These are phyloP conservation scores for Haplographium delicatum DNA, from an alignment of 495 filamentous ascomycete genomes.

Conservation along the genomic window DNA sequence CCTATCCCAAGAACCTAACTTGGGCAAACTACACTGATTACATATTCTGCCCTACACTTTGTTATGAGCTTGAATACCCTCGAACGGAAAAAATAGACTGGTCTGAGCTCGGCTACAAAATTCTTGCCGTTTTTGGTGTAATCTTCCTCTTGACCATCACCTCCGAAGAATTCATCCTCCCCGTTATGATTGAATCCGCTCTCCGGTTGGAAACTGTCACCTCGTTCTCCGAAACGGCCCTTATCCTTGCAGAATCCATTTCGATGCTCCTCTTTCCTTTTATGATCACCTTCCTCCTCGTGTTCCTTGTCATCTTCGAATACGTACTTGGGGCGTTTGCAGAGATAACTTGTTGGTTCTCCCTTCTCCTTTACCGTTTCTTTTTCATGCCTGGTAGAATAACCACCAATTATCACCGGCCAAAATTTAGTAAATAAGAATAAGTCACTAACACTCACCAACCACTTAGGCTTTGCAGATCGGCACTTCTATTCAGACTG, in stretches of 20 bases:
- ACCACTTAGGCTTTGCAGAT: constrained; percentile 61
- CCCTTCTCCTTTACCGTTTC: no score
- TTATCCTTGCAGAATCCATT: constrained; percentile 89
- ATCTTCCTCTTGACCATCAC: constrained; percentile 90
- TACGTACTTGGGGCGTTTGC: constrained; percentile 93
- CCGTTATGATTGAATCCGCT: constrained; percentile 75
- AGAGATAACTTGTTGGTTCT: constrained; percentile 89
- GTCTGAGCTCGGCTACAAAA: constrained; percentile 79
- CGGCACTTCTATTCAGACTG: constrained; percentile 96
- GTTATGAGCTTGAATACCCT: constrained; percentile 97
- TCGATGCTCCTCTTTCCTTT: constrained; percentile 93
- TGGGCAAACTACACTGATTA: constrained; percentile 79
- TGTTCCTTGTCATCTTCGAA: constrained; percentile 97
- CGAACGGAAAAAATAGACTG: constrained; percentile 68
- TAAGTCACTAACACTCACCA: constrained; percentile 2
- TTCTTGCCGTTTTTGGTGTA: constrained; percentile 88
- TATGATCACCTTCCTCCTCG: constrained; percentile 91
- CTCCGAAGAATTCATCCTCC: constrained; percentile 93
- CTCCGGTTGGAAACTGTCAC: constrained; percentile 53
- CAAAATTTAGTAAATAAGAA: no score
- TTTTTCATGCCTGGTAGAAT: no score
- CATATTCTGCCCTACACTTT: constrained; percentile 88
- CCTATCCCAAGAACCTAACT: constrained; percentile 86
- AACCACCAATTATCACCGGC: no score
- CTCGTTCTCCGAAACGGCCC: constrained; percentile 57